Conservation (phyloP, 768 basidiomycete genomes). For the Coprinopsis sp. region DNA sequence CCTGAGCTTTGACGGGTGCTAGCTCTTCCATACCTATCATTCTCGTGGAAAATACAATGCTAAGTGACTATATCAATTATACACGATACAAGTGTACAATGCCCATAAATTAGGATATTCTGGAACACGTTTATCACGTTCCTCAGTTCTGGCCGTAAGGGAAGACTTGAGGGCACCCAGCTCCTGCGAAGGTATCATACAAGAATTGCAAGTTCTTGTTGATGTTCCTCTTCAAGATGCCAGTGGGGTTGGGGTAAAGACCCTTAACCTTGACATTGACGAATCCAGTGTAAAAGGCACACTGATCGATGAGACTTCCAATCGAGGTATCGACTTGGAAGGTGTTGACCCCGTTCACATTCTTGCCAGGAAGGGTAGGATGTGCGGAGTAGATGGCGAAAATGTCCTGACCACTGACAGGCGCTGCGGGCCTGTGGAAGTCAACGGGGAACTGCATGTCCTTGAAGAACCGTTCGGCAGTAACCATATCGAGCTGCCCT, state of each 20-base stretch:
- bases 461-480: conserved; percentile 5
- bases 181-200: background rate
- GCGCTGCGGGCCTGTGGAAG: background rate
- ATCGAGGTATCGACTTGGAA: conserved; percentile 5
- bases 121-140: too few species aligned
- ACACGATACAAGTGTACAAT: too few species aligned
- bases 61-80: too few species aligned
- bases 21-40: too few species aligned
- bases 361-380: conserved; percentile 3
- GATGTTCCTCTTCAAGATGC: background rate
- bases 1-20: too few species aligned
- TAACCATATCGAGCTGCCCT: conserved; percentile 2
- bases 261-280: conserved; percentile 2
- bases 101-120: too few species aligned
- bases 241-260: conserved; percentile 6
- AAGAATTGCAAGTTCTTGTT: conserved; percentile 1
- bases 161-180: conserved; percentile 1
- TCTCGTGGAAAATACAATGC: too few species aligned
- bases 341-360: conserved; percentile 2
- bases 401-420: background rate
- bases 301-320: background rate
- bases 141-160: conserved; percentile 1
- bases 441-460: conserved; percentile 4
- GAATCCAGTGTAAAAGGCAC: background rate
- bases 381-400: background rate